These are phyloP conservation scores for Erigeron philadelphicus DNA, from an alignment of 140 eudicot species.

Conservation along the genomic window DNA sequence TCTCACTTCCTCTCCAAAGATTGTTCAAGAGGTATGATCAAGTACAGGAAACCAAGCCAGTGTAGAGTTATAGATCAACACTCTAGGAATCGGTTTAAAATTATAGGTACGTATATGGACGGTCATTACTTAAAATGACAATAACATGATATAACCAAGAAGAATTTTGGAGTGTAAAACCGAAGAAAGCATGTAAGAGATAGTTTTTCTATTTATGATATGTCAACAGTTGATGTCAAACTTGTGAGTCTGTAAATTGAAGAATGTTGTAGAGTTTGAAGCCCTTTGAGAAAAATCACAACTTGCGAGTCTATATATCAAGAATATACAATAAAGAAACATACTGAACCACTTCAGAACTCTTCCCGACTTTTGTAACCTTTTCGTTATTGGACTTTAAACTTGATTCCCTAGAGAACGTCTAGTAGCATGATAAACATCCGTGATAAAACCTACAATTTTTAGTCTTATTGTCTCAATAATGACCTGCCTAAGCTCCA, in stretches of 20 bases:
- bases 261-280: not conserved
- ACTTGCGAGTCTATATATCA: too few relatives aligned
- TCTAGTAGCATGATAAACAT: too few relatives aligned
- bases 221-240: not conserved
- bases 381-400: too few relatives aligned
- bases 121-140: slow-evolving; percentile 9
- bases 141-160: not conserved
- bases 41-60: not conserved
- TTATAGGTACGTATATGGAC: not conserved
- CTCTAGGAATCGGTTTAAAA: slow-evolving; percentile 12
- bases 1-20: slow-evolving; percentile 53
- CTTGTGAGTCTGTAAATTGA: slow-evolving; percentile 3
- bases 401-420: too few relatives aligned
- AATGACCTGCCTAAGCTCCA: too few relatives aligned
- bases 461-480: too few relatives aligned
- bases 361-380: too few relatives aligned
- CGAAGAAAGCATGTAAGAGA: slow-evolving; percentile 11
- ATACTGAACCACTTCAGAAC: too few relatives aligned
- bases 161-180: not conserved
- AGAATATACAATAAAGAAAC: too few relatives aligned
- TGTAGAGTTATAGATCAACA: slow-evolving; percentile 20
- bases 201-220: not conserved
- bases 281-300: not conserved
- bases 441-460: too few relatives aligned
- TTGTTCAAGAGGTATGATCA: slow-evolving; percentile 43